Base-by-base conservation (phyloP, 1,139 yeast species). In the Meyerozyma carpophila region DNA sequence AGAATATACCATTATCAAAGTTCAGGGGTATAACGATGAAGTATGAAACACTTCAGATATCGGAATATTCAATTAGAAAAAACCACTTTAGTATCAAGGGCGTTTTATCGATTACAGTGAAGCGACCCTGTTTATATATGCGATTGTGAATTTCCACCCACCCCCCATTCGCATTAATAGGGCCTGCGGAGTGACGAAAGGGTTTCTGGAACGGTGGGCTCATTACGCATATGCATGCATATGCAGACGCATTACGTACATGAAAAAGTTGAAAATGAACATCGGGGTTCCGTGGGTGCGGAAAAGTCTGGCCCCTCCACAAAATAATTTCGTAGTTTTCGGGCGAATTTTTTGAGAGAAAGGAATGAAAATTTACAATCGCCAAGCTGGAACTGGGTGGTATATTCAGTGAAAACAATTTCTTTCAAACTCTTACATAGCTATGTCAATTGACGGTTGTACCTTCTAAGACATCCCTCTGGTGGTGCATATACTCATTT, bases 1-100 rank as follows among this genome's bases (percentile, higher is more conserved):
- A 2, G 67, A 54, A 56, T 79, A 79, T 9, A 64, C 63, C 77
- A 73, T 74, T 20, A 43, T 49, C 27, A 44, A 25, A 3, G 14
- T 4, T 31, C 14, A 8, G 20, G 34, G 34, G 34, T 13, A n/a
- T 28, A 8, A 28, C 5, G 11, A 11, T 28, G 8, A 10, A 8
- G 24, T 21, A 6, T 21, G 6, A 8, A 21, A 6, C 3, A 5
- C 24, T 5, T 21, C 8, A 21, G 13, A 13, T 10, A n/a, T 8
- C 2, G 29, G 13, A n/a, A 5, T 27, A 10, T 9, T 27, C 29
- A 27, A 27, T 11, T 2, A 27, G 29, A 27, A 27, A 27, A 27
- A 11, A 8, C 29, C 29, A 27, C 13, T 10, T 27, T 26, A 3
- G 29, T 5, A 11, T 27, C 13, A 27, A 27, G 7, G 7, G 13